Evolutionary conservation across 331 rosid species (phyloP).

Genomic region (Prunus yedoensis): DNA sequence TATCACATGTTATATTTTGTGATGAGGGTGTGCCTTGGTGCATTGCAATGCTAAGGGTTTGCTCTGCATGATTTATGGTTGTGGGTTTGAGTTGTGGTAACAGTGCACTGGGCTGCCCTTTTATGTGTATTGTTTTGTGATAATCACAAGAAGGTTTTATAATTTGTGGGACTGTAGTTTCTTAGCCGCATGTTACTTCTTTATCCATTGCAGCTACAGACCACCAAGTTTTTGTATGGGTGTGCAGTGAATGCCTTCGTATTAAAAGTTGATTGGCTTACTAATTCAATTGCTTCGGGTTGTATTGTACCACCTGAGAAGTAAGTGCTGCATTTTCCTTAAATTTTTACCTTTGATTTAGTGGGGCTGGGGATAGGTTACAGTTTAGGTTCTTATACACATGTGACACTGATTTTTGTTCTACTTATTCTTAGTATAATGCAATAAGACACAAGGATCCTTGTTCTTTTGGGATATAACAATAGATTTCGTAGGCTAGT

Average conservation of each 20-base stretch:
- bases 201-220: conserved; percentile 67
- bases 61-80: too few species aligned
- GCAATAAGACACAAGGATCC: not conserved
- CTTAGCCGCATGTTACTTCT: conserved; percentile 23
- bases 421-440: not conserved
- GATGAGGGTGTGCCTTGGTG: too few species aligned
- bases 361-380: not conserved
- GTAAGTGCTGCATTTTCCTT: conserved; percentile 49
- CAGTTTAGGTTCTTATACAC: not conserved
- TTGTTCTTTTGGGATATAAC: not conserved
- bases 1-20: too few species aligned
- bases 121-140: not conserved
- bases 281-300: conserved; percentile 64
- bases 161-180: not conserved
- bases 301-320: conserved; percentile 57
- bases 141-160: not conserved
- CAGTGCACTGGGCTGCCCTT: too few species aligned
- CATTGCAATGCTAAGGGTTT: too few species aligned
- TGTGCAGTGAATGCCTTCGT: conserved; percentile 77
- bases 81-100: too few species aligned
- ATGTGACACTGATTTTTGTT: not conserved
- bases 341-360: not conserved
- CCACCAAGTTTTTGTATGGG: conserved; percentile 78
- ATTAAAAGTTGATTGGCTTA: conserved; percentile 72
- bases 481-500: not conserved